Evolutionary conservation across 2,329 filamentous ascomycete genomes (phyloP), one percentile per base, ranked within the genome.

Genomic region (Colletotrichum agaves): DNA sequence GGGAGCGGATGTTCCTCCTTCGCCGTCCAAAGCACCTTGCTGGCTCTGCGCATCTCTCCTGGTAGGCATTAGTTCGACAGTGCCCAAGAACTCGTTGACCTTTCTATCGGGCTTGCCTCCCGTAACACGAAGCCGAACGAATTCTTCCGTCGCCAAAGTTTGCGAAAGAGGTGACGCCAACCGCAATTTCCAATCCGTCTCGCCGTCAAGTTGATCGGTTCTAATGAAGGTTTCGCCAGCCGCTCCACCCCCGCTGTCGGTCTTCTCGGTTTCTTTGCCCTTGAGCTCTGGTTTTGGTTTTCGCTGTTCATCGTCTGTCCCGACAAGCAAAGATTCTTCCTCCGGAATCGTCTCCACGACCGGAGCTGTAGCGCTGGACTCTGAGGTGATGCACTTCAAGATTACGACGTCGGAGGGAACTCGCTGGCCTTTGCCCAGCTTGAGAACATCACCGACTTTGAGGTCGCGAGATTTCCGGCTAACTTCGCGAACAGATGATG

Each of bases 161-260:
- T 99, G 96, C 0, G 94, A 95, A 27, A 98, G 80, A 0, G 93
- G 89, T 12, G 94, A 96, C 1, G 96, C 94, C 39, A 98, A 80
- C 33, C 97, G 90, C 63, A 99, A 83, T 80, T 99, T 99, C 97
- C 96, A 99, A 76, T 99, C 96, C 0, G 96, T 99, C 81, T 99
- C 96, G 73, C 96, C 96, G 75, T 99, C 96, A 10, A 99, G 85
- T 76, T 99, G 96, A 78, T 99, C 96, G 2, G 97, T 99, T 68
- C 96, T 88, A 75, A 99, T 98, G 75, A 99, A 99, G 0, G 95
- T 95, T 79, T 99, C 97, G 31, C 94, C 94, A 27, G 85, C 84
- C n/a, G 86, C 80, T 17, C 80, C 79, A 12, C 78, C 78, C 53
- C 74, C 77, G 41, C 80, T 78, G 3, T 72, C 70, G 47, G 69